Conservation (phyloP, 2,329 filamentous ascomycete species). For the Neopestalotiopsis clavispora region DNA sequence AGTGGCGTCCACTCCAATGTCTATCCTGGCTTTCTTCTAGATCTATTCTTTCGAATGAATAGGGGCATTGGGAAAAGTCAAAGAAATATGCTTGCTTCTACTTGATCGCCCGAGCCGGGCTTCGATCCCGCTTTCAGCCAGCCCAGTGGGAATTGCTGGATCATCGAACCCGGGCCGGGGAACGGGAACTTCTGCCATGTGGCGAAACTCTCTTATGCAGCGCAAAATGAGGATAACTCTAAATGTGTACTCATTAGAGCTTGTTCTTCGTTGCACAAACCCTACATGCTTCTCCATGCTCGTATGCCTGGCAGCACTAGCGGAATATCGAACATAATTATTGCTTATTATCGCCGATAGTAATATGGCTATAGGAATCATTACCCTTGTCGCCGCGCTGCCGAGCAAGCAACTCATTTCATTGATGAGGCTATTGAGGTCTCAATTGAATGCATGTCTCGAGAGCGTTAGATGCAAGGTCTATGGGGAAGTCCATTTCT, state of each 20-base stretch:
- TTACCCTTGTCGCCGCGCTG: not conserved
- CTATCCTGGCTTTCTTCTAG: no score
- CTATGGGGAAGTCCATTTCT: not conserved
- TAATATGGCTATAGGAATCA: not conserved
- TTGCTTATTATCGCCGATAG: not conserved
- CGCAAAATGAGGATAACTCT: not conserved
- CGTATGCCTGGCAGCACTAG: not conserved
- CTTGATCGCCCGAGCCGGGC: not conserved
- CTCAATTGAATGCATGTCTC: not conserved
- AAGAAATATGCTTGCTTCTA: no score
- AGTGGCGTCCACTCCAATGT: no score
- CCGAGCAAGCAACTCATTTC: not conserved
- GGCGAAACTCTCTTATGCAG: not conserved
- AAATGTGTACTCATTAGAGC: not conserved
- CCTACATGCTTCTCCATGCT: not conserved
- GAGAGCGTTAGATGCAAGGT: not conserved
- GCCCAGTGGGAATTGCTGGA: not conserved
- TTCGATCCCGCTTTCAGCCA: not conserved
- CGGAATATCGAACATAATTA: not conserved
- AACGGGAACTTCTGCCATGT: not conserved
- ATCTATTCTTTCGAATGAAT: no score
- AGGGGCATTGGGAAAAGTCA: no score
- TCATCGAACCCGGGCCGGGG: not conserved
- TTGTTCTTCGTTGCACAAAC: not conserved
- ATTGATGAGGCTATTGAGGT: not conserved